Percentiles rank a stretch among this genome's conserved stretches.
These are phyloP conservation scores for Musa balbisiana DNA, from an alignment of 202 grass and related monocot genomes.

Conservation along the genomic window DNA sequence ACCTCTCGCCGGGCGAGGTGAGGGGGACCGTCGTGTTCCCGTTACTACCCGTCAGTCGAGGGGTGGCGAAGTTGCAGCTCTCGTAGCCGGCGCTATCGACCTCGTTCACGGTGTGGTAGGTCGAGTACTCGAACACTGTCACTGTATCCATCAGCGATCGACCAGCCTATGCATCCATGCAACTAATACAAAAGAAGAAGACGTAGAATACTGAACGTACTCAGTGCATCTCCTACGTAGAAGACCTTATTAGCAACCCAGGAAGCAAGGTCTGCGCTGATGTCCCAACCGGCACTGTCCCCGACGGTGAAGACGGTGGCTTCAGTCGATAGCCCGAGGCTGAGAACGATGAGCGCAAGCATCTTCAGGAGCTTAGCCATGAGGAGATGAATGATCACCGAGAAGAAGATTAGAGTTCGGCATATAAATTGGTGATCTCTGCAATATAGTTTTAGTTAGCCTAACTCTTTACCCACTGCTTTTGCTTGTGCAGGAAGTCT, in stretches of 20 bases:
- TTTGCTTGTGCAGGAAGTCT: not conserved
- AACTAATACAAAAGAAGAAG: not conserved
- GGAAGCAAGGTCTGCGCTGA: slow-evolving; percentile 9
- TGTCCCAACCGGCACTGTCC: slow-evolving; percentile 57
- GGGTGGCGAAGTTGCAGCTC: slow-evolving; percentile 38
- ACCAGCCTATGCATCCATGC: not conserved
- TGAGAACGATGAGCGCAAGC: slow-evolving; percentile 23
- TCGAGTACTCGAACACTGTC: slow-evolving; percentile 62
- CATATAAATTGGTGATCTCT: slow-evolving; percentile 9
- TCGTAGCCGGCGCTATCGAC: slow-evolving; percentile 56
- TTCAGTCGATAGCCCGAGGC: slow-evolving; percentile 1
- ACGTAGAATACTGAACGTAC: slow-evolving; percentile 6
- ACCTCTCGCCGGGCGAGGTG: slow-evolving; percentile 40
- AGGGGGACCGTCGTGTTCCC: slow-evolving; percentile 68
- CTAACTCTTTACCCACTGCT: slow-evolving; percentile 29
- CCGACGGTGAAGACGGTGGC: slow-evolving; percentile 55
- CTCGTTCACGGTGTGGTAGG: slow-evolving; percentile 56
- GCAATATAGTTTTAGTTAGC: slow-evolving; percentile 44
- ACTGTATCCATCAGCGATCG: too few species aligned
- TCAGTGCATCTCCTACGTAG: not conserved
- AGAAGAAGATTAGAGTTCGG: not conserved
- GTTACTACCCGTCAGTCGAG: slow-evolving; percentile 37
- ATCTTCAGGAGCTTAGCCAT: slow-evolving; percentile 4
- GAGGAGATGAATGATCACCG: too few species aligned
- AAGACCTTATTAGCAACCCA: slow-evolving; percentile 46